A percentile compares a stretch with the other conserved stretches of the same genome.
These are phyloP conservation scores for Austroboletus novae-zelandiae DNA, from an alignment of 1,284 basidiomycete species.

Conservation along the genomic window DNA sequence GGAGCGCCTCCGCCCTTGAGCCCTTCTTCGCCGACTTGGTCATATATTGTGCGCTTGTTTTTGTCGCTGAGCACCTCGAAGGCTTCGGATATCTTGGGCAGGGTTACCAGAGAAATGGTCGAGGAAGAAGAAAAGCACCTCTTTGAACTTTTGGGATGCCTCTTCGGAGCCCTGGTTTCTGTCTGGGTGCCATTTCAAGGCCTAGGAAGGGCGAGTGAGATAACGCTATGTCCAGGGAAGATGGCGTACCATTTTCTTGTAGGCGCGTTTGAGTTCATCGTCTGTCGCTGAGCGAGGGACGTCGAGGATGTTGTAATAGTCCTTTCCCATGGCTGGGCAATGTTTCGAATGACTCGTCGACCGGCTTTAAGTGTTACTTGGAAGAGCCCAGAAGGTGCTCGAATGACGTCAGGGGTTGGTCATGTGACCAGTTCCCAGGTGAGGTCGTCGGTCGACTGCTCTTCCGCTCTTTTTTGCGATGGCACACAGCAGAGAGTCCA, in stretches of 20 bases:
- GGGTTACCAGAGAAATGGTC: too few relatives aligned
- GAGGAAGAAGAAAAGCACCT: conserved; percentile 47
- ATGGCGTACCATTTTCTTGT: conserved; percentile 69
- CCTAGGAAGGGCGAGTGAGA: conserved; percentile 58
- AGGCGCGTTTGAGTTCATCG: conserved; percentile 83
- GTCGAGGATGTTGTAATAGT: conserved; percentile 84
- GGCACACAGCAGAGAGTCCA: conserved; percentile 11
- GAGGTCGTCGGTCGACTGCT: background rate
- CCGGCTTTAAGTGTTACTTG: background rate
- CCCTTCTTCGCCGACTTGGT: conserved; percentile 96
- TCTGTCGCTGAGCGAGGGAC: conserved; percentile 73
- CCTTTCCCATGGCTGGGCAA: conserved; percentile 56
- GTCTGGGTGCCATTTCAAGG: conserved; percentile 91
- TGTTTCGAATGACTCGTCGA: background rate
- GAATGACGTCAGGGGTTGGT: conserved; percentile 29
- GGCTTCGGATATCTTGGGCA: conserved; percentile 85
- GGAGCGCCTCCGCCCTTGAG: conserved; percentile 69
- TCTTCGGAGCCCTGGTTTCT: conserved; percentile 82
- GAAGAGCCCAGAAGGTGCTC: conserved; percentile 24
- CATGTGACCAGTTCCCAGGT: conserved; percentile 1
- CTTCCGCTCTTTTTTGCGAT: conserved; percentile 4
- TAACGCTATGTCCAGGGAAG: conserved; percentile 30
- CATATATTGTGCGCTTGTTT: conserved; percentile 91
- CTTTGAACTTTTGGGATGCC: conserved; percentile 90
- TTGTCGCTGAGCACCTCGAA: conserved; percentile 95